Evolutionary conservation across 805 yeast genomes (phyloP).

Genomic region (Lachancea waltii): DNA sequence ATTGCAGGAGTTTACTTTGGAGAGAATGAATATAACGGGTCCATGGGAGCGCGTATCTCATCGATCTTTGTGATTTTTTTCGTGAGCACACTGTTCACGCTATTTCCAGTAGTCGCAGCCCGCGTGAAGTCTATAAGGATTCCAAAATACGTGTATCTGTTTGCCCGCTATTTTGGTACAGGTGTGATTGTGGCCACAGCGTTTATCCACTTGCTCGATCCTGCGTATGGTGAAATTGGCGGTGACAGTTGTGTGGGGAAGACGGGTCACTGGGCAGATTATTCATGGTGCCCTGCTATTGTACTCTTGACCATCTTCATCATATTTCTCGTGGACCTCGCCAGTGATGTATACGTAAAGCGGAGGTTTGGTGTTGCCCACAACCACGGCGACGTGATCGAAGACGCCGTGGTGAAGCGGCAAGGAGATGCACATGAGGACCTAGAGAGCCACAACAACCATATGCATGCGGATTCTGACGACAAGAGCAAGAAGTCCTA

Average conservation of each 20-base stretch:
- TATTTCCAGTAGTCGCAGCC: slow-evolving; percentile 41
- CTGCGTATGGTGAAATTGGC: slow-evolving; percentile 37
- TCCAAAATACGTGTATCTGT: slow-evolving; percentile 34
- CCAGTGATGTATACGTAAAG: slow-evolving; percentile 37
- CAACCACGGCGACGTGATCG: slow-evolving; percentile 22
- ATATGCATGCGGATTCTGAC: slow-evolving; percentile 1
- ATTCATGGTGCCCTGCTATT: slow-evolving; percentile 44
- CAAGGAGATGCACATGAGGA: slow-evolving; percentile 1
- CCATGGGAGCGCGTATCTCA: slow-evolving; percentile 46
- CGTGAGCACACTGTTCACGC: slow-evolving; percentile 42
- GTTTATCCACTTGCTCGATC: slow-evolving; percentile 57
- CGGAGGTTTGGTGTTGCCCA: slow-evolving; percentile 29
- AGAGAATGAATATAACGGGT: slow-evolving; percentile 39
- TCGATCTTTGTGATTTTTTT: slow-evolving; percentile 54
- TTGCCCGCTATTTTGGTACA: slow-evolving; percentile 52
- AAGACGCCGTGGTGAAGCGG: slow-evolving; percentile 11
- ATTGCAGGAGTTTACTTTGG: slow-evolving; percentile 37
- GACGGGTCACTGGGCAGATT: slow-evolving; percentile 40
- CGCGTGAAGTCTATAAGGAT: slow-evolving; percentile 36
- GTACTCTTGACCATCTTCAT: slow-evolving; percentile 35
- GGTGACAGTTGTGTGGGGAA: slow-evolving; percentile 34
- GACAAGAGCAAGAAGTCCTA: slow-evolving; percentile 6
- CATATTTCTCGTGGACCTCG: slow-evolving; percentile 38
- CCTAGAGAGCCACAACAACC: slow-evolving; percentile 1
- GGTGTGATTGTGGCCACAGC: slow-evolving; percentile 78